Evolutionary conservation across 2,329 filamentous ascomycete genomes (phyloP).

Genomic region (Elsinoe arachidis): DNA sequence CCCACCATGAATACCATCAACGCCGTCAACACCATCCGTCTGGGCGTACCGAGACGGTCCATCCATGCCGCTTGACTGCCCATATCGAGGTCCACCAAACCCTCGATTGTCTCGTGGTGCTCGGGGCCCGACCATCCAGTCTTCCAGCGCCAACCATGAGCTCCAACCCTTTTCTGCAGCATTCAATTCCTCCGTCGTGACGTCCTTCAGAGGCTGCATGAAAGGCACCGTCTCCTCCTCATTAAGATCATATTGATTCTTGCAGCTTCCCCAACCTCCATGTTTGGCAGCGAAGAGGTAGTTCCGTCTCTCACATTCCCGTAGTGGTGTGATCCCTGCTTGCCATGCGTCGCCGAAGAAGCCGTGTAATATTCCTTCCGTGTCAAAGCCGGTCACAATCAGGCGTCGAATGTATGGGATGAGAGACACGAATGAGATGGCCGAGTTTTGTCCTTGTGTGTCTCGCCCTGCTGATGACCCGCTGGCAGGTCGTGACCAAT

Average conservation of each 20-base stretch:
- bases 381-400: conserved; percentile 85
- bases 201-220: conserved; percentile 68
- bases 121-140: conserved; percentile 92
- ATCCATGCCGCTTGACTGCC: background rate
- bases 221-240: conserved; percentile 75
- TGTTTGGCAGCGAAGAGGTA: conserved; percentile 94
- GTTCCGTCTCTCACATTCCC: conserved; percentile 85
- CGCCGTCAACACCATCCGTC: background rate
- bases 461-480: conserved; percentile 28
- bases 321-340: conserved; percentile 67
- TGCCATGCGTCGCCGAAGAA: conserved; percentile 96
- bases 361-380: conserved; percentile 74
- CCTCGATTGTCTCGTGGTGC: conserved; percentile 42
- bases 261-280: conserved; percentile 80
- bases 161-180: conserved; percentile 81
- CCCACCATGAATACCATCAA: background rate
- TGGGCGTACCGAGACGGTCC: background rate
- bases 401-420: conserved; percentile 85
- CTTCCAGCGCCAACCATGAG: conserved; percentile 92
- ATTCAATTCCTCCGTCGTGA: conserved; percentile 70
- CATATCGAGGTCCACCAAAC: background rate
- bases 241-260: conserved; percentile 77
- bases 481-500: conserved; percentile 29
- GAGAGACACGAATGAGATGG: conserved; percentile 51
- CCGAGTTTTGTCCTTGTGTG: conserved; percentile 20